Percentiles rank a stretch among this genome's conserved stretches.
phyloP scores from a whole-genome alignment of 129 eudicot genomes.

The Helichrysum umbraculigerum region DNA sequence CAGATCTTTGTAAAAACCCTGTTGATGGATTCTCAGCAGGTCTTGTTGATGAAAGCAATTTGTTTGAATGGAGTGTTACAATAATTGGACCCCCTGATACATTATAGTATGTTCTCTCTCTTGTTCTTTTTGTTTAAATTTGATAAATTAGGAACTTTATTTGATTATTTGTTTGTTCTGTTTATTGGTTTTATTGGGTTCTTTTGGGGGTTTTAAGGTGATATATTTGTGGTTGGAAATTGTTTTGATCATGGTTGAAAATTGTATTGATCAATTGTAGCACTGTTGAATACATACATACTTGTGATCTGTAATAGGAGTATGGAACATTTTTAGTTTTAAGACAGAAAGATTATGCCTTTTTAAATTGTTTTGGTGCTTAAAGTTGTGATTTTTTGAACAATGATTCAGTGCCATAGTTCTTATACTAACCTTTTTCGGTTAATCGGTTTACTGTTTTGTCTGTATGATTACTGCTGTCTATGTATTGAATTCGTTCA shows the following conservation, averaged over 20 bases:
- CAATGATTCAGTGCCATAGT: not conserved
- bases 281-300: not conserved
- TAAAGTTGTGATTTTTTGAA: not conserved
- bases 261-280: not conserved
- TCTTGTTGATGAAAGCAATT: slow-evolving; percentile 53
- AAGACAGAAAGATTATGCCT: not conserved
- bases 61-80: slow-evolving; percentile 68
- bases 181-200: slow-evolving; percentile 1
- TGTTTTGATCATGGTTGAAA: not conserved
- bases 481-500: not conserved
- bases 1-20: slow-evolving; percentile 59
- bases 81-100: slow-evolving; percentile 64
- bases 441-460: not conserved
- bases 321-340: not conserved
- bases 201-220: slow-evolving; percentile 13
- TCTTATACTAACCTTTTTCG: not conserved
- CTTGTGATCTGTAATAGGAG: not conserved
- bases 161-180: not conserved
- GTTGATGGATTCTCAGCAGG: slow-evolving; percentile 77
- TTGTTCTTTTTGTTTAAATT: not conserved
- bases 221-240: not conserved
- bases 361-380: not conserved
- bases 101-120: slow-evolving; percentile 36
- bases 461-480: not conserved
- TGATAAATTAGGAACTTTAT: not conserved